Base-by-base conservation (phyloP, 139 green algal genomes). In the Protoeuglena noctilucae region DNA sequence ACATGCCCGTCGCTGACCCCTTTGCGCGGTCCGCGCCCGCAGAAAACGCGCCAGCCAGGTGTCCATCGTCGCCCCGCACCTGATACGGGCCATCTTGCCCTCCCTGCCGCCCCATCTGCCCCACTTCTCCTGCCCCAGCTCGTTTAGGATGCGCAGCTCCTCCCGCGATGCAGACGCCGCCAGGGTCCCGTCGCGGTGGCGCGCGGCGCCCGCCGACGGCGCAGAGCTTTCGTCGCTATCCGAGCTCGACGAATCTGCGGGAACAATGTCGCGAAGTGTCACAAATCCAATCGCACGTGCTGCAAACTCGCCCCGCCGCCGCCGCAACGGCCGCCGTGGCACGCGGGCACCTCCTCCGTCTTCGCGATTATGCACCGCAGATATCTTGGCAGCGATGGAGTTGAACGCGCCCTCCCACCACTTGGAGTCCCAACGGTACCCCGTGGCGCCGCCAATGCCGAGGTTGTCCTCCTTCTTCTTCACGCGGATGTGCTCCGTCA, bases 341-440 rank as follows among this genome's bases (percentile, higher is more conserved):
- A n/a, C n/a, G 34, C 34, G 34, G 9, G 34, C 7, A 7, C 34
- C 34, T 7, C 34, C 12, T 7, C 34, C 34, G 34, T 43, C 34
- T 7, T 43, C 34, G 34, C 9, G 9, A 12, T 43, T 12, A 12
- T 7, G 9, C 9, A 19, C 9, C 34, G 34, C 34, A 12, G 34
- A 43, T 7, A 83, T 62, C 4, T 58, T 68, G 45, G 71, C 45
- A 18, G 62, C 61, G 19, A 61, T 67, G 0, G 60, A 67, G 61
- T 88, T 69, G 65, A 82, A 92, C 0, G 80, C 80, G 23, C 70
- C 61, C 61, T 92, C 82, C 82, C 82, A 92, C 54, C 76, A 89
- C 60, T 78, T 80, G 23, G 69, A 56, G 1, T 71, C 69, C 80
- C 80, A 89, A 21, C 75, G 64, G 60, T 69, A 82, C 12, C 56